A percentile compares a stretch with the other conserved stretches of the same genome.
Conservation (phyloP, 2,329 filamentous ascomycete genomes). For the Dactylonectria macrodidyma region DNA sequence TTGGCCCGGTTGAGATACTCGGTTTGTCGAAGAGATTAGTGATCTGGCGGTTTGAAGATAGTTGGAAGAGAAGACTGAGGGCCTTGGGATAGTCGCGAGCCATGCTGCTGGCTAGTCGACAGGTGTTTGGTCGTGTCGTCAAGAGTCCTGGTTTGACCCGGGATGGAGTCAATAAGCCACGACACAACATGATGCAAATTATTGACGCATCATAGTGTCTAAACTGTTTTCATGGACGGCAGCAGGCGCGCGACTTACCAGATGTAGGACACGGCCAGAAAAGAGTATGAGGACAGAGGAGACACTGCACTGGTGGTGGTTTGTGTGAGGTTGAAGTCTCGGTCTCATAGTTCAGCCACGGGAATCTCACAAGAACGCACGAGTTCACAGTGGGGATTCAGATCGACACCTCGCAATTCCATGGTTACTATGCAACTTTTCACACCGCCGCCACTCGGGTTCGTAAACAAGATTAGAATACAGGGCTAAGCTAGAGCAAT, state of each 20-base stretch:
- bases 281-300: not conserved
- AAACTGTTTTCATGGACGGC: not conserved
- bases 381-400: not conserved
- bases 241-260: not conserved
- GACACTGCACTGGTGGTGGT: not conserved
- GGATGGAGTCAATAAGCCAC: not conserved
- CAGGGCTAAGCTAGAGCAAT: constrained; percentile 13
- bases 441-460: not conserved
- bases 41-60: constrained; percentile 85
- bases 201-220: not conserved
- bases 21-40: constrained; percentile 62
- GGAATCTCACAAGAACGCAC: not conserved
- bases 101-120: constrained; percentile 34
- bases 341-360: not conserved
- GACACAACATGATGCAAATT: constrained; percentile 10
- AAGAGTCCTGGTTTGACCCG: constrained; percentile 18
- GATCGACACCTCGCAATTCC: not conserved
- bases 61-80: constrained; percentile 79
- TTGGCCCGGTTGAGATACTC: constrained; percentile 48
- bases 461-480: constrained; percentile 3
- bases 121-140: constrained; percentile 12
- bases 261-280: constrained; percentile 1
- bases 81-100: constrained; percentile 73
- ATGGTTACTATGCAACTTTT: not conserved
- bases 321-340: not conserved